Conservation (phyloP, 2,329 filamentous ascomycete genomes). For the Fusarium udum region DNA sequence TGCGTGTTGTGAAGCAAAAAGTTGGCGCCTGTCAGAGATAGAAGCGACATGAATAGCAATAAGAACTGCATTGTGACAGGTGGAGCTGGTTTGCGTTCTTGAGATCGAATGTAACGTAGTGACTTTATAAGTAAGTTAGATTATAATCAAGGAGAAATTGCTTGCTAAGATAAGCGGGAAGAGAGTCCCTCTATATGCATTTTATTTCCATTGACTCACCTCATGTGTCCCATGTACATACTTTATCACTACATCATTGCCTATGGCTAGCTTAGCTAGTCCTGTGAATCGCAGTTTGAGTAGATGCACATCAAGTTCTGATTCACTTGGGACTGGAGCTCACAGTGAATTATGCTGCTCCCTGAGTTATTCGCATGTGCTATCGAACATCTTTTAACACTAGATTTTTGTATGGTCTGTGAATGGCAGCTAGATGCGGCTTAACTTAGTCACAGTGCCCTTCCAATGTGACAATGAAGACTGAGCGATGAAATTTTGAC, state of each 20-base stretch:
- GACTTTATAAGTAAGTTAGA: not conserved
- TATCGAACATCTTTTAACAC: not conserved
- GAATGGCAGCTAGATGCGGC: not conserved
- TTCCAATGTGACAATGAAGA: no score
- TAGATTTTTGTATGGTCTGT: not conserved
- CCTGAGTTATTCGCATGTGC: not conserved
- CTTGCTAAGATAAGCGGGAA: not conserved
- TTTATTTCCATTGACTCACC: not conserved
- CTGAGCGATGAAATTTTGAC: no score
- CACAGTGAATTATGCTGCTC: not conserved
- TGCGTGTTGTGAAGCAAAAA: not conserved
- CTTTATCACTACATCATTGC: not conserved
- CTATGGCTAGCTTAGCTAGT: not conserved
- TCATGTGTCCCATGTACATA: not conserved
- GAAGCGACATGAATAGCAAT: not conserved
- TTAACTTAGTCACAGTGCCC: not conserved
- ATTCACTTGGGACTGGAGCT: not conserved
- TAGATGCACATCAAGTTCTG: not conserved
- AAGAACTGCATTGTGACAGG: not conserved
- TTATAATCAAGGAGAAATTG: not conserved
- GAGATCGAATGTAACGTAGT: not conserved
- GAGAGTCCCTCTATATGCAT: not conserved
- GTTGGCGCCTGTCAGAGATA: not conserved
- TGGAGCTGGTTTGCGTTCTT: not conserved
- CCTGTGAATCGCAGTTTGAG: not conserved